These are phyloP conservation scores for Aspergillus chevalieri DNA, from an alignment of 2,329 filamentous ascomycete species.

Conservation along the genomic window DNA sequence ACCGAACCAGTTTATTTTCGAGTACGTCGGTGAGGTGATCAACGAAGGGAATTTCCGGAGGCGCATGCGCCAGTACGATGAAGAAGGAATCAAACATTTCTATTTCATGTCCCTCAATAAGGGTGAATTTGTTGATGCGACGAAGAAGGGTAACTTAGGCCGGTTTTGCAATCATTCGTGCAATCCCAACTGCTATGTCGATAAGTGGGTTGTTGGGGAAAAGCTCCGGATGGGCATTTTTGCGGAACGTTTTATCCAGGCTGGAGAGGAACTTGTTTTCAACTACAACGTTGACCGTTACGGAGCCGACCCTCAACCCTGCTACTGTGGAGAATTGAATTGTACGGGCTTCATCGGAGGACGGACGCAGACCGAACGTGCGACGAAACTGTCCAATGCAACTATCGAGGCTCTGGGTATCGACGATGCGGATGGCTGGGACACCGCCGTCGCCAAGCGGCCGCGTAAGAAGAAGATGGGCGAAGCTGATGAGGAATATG, in stretches of 20 bases:
- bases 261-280: constrained; percentile 93
- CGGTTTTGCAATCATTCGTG: constrained; percentile 99
- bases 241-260: constrained; percentile 73
- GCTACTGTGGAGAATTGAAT: constrained; percentile 91
- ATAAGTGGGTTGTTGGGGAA: constrained; percentile 98
- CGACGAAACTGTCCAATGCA: constrained; percentile 80
- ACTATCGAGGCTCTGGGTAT: constrained; percentile 95
- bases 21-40: constrained; percentile 98
- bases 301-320: constrained; percentile 91
- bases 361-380: constrained; percentile 93
- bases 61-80: constrained; percentile 87
- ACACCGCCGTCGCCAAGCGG: constrained; percentile 81
- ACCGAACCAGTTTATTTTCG: constrained; percentile 87
- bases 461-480: constrained; percentile 85
- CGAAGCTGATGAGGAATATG: constrained; percentile 92
- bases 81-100: constrained; percentile 97
- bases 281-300: constrained; percentile 99
- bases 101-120: constrained; percentile 99
- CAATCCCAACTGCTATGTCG: constrained; percentile 97
- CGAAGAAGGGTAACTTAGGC: constrained; percentile 90
- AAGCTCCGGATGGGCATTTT: constrained; percentile 99
- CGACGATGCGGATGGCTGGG: constrained; percentile 87
- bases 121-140: constrained; percentile 94
- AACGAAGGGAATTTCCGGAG: constrained; percentile 83
- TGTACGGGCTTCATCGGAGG: constrained; percentile 96